Percentiles rank a stretch among this genome's conserved stretches.
These are phyloP conservation scores for Colletotrichum caudatum DNA, from an alignment of 2,329 filamentous ascomycete genomes.

Conservation along the genomic window DNA sequence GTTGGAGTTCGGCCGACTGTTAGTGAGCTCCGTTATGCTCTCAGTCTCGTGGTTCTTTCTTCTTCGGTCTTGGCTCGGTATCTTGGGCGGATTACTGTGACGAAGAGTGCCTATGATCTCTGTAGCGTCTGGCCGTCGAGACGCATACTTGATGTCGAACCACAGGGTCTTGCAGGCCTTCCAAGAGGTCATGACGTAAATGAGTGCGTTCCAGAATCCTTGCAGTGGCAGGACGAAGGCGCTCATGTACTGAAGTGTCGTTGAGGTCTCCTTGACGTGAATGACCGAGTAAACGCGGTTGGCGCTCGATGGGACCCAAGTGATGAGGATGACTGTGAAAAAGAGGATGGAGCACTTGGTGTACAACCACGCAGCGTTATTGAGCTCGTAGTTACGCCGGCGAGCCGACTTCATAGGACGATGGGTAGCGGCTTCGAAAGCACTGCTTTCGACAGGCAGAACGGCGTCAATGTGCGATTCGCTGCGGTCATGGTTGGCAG, in stretches of 20 bases:
- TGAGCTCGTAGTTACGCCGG: slow-evolving; percentile 63
- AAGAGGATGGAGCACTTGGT: slow-evolving; percentile 78
- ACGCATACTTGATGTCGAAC: slow-evolving; percentile 50
- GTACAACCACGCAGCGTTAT: slow-evolving; percentile 76
- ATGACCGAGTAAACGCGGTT: slow-evolving; percentile 81
- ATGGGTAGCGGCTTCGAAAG: slow-evolving; percentile 40
- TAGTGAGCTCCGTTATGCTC: slow-evolving; percentile 64
- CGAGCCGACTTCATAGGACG: slow-evolving; percentile 48
- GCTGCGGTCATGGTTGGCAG: slow-evolving; percentile 48
- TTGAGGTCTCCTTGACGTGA: slow-evolving; percentile 63
- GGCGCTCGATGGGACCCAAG: slow-evolving; percentile 81
- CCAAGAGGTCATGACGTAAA: slow-evolving; percentile 80
- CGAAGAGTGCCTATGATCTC: slow-evolving; percentile 50
- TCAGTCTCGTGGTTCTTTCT: slow-evolving; percentile 59
- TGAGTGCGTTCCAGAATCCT: slow-evolving; percentile 86
- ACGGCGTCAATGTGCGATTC: slow-evolving; percentile 46
- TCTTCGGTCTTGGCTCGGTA: slow-evolving; percentile 43
- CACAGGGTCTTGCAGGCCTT: slow-evolving; percentile 67
- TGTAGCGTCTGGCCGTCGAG: slow-evolving; percentile 48
- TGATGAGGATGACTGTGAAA: slow-evolving; percentile 77
- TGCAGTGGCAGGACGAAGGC: slow-evolving; percentile 83
- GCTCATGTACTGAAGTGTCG: slow-evolving; percentile 75
- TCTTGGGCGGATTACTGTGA: slow-evolving; percentile 50
- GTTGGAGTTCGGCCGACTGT: slow-evolving; percentile 53
- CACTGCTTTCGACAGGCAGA: slow-evolving; percentile 47